Evolutionary conservation across 2,329 filamentous ascomycete species (phyloP).

Genomic region (Didymella sp.): DNA sequence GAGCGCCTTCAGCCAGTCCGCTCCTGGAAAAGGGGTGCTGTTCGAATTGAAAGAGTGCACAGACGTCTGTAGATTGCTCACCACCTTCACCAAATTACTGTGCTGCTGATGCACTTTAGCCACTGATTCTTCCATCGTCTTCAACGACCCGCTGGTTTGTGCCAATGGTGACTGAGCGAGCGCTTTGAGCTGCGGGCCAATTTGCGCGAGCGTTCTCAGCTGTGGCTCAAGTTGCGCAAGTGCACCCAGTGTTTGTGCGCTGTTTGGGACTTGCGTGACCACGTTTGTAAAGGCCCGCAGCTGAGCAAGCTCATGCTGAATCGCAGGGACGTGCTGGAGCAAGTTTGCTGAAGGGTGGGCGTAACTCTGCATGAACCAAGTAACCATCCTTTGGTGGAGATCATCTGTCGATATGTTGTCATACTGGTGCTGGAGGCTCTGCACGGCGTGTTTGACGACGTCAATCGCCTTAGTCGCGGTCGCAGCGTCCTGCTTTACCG

Average conservation of each 20-base stretch:
- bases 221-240: constrained; percentile 6
- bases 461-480: constrained; percentile 5
- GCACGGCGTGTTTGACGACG: constrained; percentile 13
- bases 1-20: not conserved
- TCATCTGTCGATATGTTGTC: constrained; percentile 38
- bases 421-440: constrained; percentile 29
- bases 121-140: not conserved
- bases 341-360: constrained; percentile 12
- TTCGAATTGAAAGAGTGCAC: constrained; percentile 4
- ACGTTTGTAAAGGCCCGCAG: constrained; percentile 7
- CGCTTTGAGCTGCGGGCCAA: constrained; percentile 2
- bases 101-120: not conserved
- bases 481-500: constrained; percentile 8
- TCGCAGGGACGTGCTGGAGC: constrained; percentile 3
- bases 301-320: constrained; percentile 14
- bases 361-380: constrained; percentile 33
- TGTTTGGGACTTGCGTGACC: constrained; percentile 5
- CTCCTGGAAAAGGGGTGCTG: constrained; percentile 2
- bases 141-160: not conserved
- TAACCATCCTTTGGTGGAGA: constrained; percentile 32
- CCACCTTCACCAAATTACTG: not conserved
- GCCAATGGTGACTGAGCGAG: not conserved
- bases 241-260: not conserved
- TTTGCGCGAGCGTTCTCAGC: not conserved
- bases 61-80: constrained; percentile 2